Conservation (phyloP, 1,139 yeast genomes). For the Eremothecium cymbalariae region DNA sequence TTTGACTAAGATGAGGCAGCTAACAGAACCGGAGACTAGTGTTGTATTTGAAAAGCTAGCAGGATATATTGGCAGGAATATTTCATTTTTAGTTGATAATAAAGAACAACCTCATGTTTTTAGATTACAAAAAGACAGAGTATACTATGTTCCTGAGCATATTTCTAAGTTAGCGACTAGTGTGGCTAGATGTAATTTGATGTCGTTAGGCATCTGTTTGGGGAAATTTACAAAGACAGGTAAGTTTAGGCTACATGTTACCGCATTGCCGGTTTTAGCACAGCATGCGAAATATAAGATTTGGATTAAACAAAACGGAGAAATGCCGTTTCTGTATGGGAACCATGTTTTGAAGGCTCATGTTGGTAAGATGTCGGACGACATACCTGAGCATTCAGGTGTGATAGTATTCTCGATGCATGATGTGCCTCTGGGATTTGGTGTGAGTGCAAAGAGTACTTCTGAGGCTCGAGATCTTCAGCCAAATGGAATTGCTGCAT, state of each 20-base stretch:
- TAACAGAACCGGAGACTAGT: conserved; percentile 95
- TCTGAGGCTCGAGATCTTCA: conserved; percentile 77
- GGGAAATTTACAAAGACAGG: conserved; percentile 98
- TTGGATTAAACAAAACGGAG: conserved; percentile 96
- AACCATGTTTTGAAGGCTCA: conserved; percentile 96
- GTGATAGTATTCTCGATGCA: conserved; percentile 84
- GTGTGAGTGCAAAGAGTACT: conserved; percentile 91
- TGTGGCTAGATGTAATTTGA: conserved; percentile 77
- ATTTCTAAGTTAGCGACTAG: conserved; percentile 85
- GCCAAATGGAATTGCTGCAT: conserved; percentile 91
- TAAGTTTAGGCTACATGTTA: conserved; percentile 87
- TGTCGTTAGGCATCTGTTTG: conserved; percentile 88
- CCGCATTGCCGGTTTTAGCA: conserved; percentile 76
- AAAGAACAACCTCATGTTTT: conserved; percentile 89
- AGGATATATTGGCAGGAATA: conserved; percentile 91
- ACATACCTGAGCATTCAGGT: conserved; percentile 97
- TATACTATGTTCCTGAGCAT: conserved; percentile 79
- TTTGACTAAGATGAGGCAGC: conserved; percentile 61
- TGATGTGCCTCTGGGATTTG: conserved; percentile 92
- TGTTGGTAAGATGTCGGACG: conserved; percentile 93
- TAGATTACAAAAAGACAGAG: conserved; percentile 92
- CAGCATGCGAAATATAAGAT: conserved; percentile 87
- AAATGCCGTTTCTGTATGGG: conserved; percentile 96
- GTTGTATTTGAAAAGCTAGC: conserved; percentile 94
- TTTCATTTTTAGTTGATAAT: conserved; percentile 78